Evolutionary conservation across 306 rosid genomes (phyloP), one percentile per base, ranked within the genome.

Genomic region (Astragalus glycyphyllos): DNA sequence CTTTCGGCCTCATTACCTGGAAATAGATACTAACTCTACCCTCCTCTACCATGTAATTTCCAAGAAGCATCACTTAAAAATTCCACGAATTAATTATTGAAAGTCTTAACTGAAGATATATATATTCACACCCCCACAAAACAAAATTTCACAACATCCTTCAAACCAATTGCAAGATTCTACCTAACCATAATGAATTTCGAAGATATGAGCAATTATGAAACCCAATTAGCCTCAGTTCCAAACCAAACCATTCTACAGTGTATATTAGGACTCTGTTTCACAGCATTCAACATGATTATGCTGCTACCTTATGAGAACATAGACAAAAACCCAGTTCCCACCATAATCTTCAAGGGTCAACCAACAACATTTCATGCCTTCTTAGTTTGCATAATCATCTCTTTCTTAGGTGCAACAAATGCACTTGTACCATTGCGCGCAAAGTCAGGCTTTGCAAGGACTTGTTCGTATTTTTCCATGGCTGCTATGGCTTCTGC

Each of bases 401-500:
- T 69, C 1, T 80, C 84, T 1, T 83, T 83, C 56, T 76, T 79
- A 0, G 80, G 69, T 38, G 57, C 87, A 9, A 72, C 75, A 45
- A 77, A 59, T 54, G 80, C 87, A 0, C 8, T 79, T n/a, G 23
- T 68, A n/a, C 34, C 58, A 0, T 65, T 62, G 9, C 16, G 46
- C 53, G 14, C 7, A 1, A 50, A 35, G 34, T 17, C 68, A 6
- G 53, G 40, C 0, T 62, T 77, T 32, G 71, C 77, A 16, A 73
- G 31, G 57, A 42, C 77, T 3, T 79, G 66, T 47, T 76, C 68
- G 1, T 57, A 59, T 10, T 61, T 47, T 56, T 74, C 87, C 8
- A 35, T 83, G 61, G 80, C 57, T 29, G 69, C 76, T 58, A 26
- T 80, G 72, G 68, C 78, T 32, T 77, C 78, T 15, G 84, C 87